A percentile compares a stretch with the other conserved stretches of the same genome.
phyloP scores from a whole-genome alignment of 2,329 filamentous ascomycete genomes.

The Plenodomus lindquistii region DNA sequence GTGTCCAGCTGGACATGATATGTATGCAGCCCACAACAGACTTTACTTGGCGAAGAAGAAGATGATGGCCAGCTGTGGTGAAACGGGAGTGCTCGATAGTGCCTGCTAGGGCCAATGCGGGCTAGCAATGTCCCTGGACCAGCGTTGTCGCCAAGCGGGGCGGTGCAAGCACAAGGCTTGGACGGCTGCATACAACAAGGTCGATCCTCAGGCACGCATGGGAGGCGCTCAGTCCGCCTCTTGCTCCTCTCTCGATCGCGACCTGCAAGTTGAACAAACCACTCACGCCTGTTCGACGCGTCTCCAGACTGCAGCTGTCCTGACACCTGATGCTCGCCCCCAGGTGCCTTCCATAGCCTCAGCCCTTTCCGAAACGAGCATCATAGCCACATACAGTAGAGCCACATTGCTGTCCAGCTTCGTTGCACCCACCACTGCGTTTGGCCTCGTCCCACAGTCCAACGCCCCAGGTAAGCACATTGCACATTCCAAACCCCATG shows the following conservation, averaged over 20 bases:
- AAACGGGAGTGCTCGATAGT: conserved; percentile 4
- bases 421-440: not conserved
- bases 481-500: not conserved
- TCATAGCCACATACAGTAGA: conserved; percentile 11
- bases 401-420: conserved; percentile 5
- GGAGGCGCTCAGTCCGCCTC: not conserved
- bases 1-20: not conserved
- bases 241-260: not conserved
- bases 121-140: no score
- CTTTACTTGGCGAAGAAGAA: conserved; percentile 3
- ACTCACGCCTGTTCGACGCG: no score
- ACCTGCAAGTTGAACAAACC: not conserved
- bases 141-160: not conserved
- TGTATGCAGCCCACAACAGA: not conserved
- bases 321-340: not conserved
- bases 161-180: conserved; percentile 1
- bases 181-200: not conserved
- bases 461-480: conserved; percentile 4
- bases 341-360: conserved; percentile 4
- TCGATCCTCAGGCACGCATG: not conserved
- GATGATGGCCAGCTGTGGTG: not conserved
- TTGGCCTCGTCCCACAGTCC: conserved; percentile 2
- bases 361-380: conserved; percentile 8
- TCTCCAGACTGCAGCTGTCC: not conserved
- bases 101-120: no score